Base-by-base conservation (phyloP, 495 filamentous ascomycete genomes). In the Penicillium macrosclerotiorum region DNA sequence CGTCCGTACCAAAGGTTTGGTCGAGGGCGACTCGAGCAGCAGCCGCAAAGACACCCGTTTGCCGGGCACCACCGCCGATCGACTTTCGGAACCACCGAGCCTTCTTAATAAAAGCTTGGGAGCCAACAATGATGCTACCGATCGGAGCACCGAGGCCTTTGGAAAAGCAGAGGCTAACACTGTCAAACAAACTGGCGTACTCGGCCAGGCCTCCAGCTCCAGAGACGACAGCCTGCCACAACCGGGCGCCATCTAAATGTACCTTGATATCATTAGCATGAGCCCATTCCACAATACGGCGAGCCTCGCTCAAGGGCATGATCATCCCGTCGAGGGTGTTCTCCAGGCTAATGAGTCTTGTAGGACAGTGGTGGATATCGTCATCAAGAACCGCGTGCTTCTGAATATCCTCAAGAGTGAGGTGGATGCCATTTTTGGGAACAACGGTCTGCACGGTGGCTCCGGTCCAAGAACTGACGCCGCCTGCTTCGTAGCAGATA, bases 121-220 rank as follows among this genome's bases (percentile, higher is more conserved):
- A 74, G 2, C 89, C 89, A 0, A 91, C 76, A 22, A 96, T 67
- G 36, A 95, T 81, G 43, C 82, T 86, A 1, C 92, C 92, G 37
- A 95, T 82, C 0, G 92, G 92, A 0, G 92, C 92, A 0, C 92
- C 92, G 0, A 97, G 72, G 0, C 89, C 88, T 67, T 97, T 97
- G 19, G 81, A 85, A 57, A 97, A 92, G 63, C 90, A 95, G 8
- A 96, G 71, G 43, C 76, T 86, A 1, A 93, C 72, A 37, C 83
- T 90, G 55, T 97, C 92, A 52, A 93, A 89, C 38, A 83, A 74
- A 13, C 62, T 73, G 8, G 83, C 72, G 51, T 82, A 95, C 3
- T 90, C 88, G 3, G 74, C 46, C 20, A 97, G 60, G 27, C 65
- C 75, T 3, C 81, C 78, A 3, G 79, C 80, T 1, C 77, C 76